phyloP scores from a whole-genome alignment of 2,329 filamentous ascomycete species.

The Mycosphaerella arachidis region DNA sequence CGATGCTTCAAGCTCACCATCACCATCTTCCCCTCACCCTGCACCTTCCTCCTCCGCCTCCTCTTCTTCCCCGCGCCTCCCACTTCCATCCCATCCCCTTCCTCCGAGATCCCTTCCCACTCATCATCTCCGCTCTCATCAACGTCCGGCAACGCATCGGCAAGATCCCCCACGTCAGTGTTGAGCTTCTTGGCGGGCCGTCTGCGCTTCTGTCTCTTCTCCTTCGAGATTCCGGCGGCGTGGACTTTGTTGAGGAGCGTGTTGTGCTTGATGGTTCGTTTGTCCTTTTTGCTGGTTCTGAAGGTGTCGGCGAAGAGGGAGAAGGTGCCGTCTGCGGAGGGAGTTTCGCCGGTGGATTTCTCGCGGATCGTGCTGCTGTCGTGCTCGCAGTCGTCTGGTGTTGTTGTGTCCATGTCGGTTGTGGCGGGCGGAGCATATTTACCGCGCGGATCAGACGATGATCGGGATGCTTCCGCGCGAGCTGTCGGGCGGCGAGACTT shows the following conservation, averaged over 20 bases:
- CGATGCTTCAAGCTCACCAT: constrained; percentile 70
- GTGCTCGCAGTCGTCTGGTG: constrained; percentile 5
- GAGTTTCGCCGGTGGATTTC: constrained; percentile 25
- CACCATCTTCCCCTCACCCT: constrained; percentile 58
- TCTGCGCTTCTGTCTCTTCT: constrained; percentile 55
- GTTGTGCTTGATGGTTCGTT: constrained; percentile 75
- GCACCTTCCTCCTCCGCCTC: constrained; percentile 18
- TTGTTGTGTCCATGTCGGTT: background rate
- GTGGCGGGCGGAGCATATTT: constrained; percentile 22
- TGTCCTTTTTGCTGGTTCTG: constrained; percentile 73
- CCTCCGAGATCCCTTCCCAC: constrained; percentile 34
- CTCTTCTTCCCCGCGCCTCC: constrained; percentile 7
- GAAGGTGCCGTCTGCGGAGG: constrained; percentile 39
- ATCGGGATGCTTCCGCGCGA: constrained; percentile 13
- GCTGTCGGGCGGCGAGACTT: constrained; percentile 9
- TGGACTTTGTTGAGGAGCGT: constrained; percentile 55
- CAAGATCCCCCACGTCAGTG: constrained; percentile 68
- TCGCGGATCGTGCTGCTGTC: background rate
- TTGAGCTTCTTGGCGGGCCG: constrained; percentile 72
- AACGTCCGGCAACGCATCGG: constrained; percentile 69
- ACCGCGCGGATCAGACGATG: constrained; percentile 17
- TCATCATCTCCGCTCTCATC: constrained; percentile 46
- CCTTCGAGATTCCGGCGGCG: constrained; percentile 62
- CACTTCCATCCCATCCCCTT: constrained; percentile 22
- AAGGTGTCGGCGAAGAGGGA: constrained; percentile 43